Evolutionary conservation across 163 green algal genomes (phyloP), one percentile per base, ranked within the genome.

Genomic region (Prototheca wickerhamii): DNA sequence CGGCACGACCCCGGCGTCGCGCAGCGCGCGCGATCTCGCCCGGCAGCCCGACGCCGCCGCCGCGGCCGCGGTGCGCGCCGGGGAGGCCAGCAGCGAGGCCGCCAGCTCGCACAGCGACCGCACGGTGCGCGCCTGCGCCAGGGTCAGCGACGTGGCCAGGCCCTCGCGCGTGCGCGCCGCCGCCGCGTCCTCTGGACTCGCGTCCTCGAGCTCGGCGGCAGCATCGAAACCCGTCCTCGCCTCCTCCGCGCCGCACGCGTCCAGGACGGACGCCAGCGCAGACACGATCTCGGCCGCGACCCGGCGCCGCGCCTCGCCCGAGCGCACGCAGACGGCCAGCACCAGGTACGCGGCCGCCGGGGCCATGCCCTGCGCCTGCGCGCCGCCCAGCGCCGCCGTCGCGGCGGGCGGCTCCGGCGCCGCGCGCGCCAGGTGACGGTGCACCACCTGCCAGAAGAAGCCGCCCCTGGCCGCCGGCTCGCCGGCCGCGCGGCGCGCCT

Each of bases 251-350:
- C 29, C 17, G 29, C 30, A 37, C 32, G 44, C 34, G 10, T 44
- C 37, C 10, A 15, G 15, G 10, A 21, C 50, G 58, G 28, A 46
- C 31, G 26, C 70, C 43, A 96, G 72, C 4, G 73, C 73, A 6
- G 61, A 26, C 7, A 81, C 81, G 20, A 93, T 69, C 59, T 95
- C 87, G 1, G 58, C 58, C 4, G 95, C 58, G 31, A 97, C 75
- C 25, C 89, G 76, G 15, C 75, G 70, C 23, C 91, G 75, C 4
- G 82, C 91, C 74, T 97, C 91, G 20, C 76, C 70, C 0, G 87
- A 96, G 34, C 88, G 70, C 25, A 96, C 86, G 77, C 88, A 97
- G 34, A 96, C 72, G 0, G 89, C 81, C 68, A 95, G 77, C 30
- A 92, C 54, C 51, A 90, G 82, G 46, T 71, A 82, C 44, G 67